Conservation (phyloP, 768 basidiomycete species). For the Tricholoma sp. region DNA sequence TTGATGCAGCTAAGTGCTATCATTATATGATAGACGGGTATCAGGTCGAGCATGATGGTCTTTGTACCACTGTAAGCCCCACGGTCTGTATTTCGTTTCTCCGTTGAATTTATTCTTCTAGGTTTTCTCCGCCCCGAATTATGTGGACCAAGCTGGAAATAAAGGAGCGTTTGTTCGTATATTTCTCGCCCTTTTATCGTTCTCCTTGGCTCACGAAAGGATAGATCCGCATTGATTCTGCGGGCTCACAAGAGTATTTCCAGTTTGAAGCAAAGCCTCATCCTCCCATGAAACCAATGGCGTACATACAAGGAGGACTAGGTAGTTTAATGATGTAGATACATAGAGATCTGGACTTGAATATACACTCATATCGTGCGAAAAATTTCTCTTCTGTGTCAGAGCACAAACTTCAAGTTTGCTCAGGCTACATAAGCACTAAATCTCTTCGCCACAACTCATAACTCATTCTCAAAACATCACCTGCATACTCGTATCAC, state of each 20-base stretch:
- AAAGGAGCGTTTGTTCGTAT: slow-evolving; percentile 83
- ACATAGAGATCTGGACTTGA: slow-evolving; percentile 3
- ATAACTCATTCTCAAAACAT: neutral
- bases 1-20: neutral
- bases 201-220: slow-evolving; percentile 5
- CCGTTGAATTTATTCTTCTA: slow-evolving; percentile 21
- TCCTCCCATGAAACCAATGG: slow-evolving; percentile 92
- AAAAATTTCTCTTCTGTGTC: neutral
- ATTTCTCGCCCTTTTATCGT: neutral
- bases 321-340: slow-evolving; percentile 65
- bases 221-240: slow-evolving; percentile 78
- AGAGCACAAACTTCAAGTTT: neutral
- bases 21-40: slow-evolving; percentile 64
- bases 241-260: slow-evolving; percentile 66
- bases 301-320: slow-evolving; percentile 68
- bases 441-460: too few species aligned
- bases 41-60: slow-evolving; percentile 88
- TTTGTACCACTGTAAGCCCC: slow-evolving; percentile 79
- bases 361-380: neutral
- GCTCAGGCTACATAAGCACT: neutral
- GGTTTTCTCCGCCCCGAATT: slow-evolving; percentile 95
- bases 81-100: neutral
- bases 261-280: slow-evolving; percentile 87
- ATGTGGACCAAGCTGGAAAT: slow-evolving; percentile 88
- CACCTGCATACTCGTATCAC: neutral